These are phyloP conservation scores for Papilionanthe hybrid DNA, from an alignment of 116 monocot genomes.

Conservation along the genomic window DNA sequence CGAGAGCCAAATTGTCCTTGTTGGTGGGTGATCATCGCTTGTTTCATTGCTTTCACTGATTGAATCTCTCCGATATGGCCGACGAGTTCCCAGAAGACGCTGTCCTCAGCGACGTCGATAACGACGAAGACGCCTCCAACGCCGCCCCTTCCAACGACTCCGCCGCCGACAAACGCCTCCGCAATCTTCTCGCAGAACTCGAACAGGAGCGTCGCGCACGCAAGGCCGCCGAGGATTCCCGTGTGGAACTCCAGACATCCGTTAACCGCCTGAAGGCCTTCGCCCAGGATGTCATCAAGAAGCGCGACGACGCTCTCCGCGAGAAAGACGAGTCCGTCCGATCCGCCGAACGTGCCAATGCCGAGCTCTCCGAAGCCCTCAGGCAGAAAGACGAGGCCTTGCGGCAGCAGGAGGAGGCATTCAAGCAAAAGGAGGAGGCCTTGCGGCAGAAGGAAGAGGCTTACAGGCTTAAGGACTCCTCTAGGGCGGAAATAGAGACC, in stretches of 20 bases:
- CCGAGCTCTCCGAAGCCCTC: slow-evolving; percentile 20
- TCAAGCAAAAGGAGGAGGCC: slow-evolving; percentile 24
- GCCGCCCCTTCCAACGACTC: slow-evolving; percentile 21
- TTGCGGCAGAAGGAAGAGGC: slow-evolving; percentile 24
- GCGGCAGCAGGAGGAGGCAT: slow-evolving; percentile 10
- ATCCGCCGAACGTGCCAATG: slow-evolving; percentile 8
- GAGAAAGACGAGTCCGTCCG: slow-evolving; percentile 31
- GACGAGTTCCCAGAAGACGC: slow-evolving; percentile 41
- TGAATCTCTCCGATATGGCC: slow-evolving; percentile 23
- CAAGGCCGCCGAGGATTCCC: slow-evolving; percentile 42
- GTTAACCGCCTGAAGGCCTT: slow-evolving; percentile 47
- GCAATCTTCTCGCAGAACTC: slow-evolving; percentile 61
- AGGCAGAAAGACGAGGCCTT: slow-evolving; percentile 22
- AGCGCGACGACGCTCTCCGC: slow-evolving; percentile 60
- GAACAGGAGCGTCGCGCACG: slow-evolving; percentile 60
- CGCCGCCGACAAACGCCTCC: slow-evolving; percentile 25
- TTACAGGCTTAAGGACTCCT: slow-evolving; percentile 23
- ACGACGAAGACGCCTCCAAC: slow-evolving; percentile 35
- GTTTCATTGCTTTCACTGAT: background rate
- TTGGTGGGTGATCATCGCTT: background rate
- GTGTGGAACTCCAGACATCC: slow-evolving; percentile 24
- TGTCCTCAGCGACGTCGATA: slow-evolving; percentile 84
- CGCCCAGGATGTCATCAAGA: slow-evolving; percentile 50
- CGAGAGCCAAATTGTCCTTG: background rate
- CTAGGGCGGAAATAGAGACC: slow-evolving; percentile 54